Evolutionary conservation across 116 monocot genomes (phyloP).

Genomic region (Phalaenopsis hybrid): DNA sequence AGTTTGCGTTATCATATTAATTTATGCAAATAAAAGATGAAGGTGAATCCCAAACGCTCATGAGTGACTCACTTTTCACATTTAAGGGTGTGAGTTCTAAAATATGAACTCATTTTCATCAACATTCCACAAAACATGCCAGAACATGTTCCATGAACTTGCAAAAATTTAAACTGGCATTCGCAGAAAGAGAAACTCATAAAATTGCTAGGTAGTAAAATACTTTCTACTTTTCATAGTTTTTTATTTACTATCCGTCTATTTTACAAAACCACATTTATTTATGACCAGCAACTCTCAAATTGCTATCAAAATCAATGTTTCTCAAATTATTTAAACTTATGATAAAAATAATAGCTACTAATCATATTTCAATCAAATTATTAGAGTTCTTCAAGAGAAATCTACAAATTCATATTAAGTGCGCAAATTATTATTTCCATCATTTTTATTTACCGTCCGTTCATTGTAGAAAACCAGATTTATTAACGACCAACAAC

Average conservation of each 20-base stretch:
- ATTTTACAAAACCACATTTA: background rate
- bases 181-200: background rate
- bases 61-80: background rate
- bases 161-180: background rate
- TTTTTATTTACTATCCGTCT: background rate
- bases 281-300: background rate
- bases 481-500: background rate
- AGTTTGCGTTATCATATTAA: background rate
- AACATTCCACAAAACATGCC: background rate
- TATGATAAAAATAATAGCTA: background rate
- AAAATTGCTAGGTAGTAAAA: background rate
- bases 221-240: background rate
- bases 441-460: background rate
- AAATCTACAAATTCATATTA: background rate
- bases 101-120: background rate
- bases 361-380: background rate
- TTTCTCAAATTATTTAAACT: background rate
- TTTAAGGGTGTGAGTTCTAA: background rate
- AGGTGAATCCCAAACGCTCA: background rate
- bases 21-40: background rate
- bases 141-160: too few relatives aligned
- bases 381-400: background rate
- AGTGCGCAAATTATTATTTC: background rate
- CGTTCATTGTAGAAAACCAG: too few relatives aligned
- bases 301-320: background rate